Conservation (phyloP, 2,329 filamentous ascomycete genomes). For the Fusarium sp. region DNA sequence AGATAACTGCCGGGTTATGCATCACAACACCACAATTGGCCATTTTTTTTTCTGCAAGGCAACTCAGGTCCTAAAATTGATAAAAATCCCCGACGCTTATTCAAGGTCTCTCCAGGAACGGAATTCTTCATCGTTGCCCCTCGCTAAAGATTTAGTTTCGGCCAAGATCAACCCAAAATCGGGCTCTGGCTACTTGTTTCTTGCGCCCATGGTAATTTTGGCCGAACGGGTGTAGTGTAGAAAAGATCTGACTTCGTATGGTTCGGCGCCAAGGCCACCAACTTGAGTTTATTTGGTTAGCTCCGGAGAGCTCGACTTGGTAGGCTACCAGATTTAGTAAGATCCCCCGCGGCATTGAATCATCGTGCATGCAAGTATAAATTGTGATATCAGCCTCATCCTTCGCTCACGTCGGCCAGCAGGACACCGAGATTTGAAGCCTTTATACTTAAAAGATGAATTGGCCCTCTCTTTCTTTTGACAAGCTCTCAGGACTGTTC, state of each 20-base stretch:
- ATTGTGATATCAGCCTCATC: background rate
- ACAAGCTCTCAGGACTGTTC: no score
- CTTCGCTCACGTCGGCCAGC: background rate
- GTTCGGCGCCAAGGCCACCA: slow-evolving; percentile 1
- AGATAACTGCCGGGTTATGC: background rate
- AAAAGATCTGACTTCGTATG: background rate
- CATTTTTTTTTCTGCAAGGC: background rate
- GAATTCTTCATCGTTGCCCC: slow-evolving; percentile 5
- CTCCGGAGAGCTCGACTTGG: slow-evolving; percentile 27
- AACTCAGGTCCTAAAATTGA: slow-evolving; percentile 10
- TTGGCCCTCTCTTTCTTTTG: no score
- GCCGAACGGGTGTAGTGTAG: slow-evolving; percentile 21
- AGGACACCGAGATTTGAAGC: background rate
- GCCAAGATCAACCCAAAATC: slow-evolving; percentile 20
- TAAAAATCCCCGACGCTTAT: slow-evolving; percentile 2
- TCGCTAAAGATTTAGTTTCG: slow-evolving; percentile 14
- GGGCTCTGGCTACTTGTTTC: slow-evolving; percentile 12
- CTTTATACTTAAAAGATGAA: no score
- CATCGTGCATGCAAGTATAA: slow-evolving; percentile 12
- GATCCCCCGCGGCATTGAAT: slow-evolving; percentile 22
- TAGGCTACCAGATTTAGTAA: slow-evolving; percentile 20
- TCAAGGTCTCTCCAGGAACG: background rate
- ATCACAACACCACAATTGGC: background rate
- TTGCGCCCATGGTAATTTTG: slow-evolving; percentile 38
- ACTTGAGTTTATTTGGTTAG: slow-evolving; percentile 27